Evolutionary conservation across 1,284 basidiomycete species (phyloP).

Genomic region (Ustilago xerochloae): DNA sequence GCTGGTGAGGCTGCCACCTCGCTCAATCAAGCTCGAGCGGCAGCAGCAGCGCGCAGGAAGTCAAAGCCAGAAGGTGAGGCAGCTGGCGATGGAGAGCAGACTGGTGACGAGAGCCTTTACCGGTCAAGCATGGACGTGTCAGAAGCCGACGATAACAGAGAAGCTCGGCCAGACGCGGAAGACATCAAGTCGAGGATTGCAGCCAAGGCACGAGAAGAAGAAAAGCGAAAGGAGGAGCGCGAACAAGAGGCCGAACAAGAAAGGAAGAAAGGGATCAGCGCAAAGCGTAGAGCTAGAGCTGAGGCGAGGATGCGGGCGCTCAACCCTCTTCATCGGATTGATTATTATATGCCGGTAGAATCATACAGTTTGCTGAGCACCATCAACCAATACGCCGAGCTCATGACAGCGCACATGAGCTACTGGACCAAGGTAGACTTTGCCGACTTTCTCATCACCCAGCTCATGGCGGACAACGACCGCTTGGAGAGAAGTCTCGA

Average conservation of each 20-base stretch:
- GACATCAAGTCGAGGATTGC: slow-evolving; percentile 14
- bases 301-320: slow-evolving; percentile 43
- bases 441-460: slow-evolving; percentile 60
- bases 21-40: slow-evolving; percentile 8
- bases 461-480: slow-evolving; percentile 51
- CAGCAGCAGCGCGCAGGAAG: slow-evolving; percentile 9
- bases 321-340: slow-evolving; percentile 45
- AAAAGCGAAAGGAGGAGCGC: slow-evolving; percentile 33
- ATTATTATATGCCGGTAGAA: slow-evolving; percentile 56
- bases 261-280: slow-evolving; percentile 36
- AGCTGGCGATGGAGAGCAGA: slow-evolving; percentile 24
- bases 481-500: slow-evolving; percentile 37
- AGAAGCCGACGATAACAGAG: slow-evolving; percentile 31
- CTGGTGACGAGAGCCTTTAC: slow-evolving; percentile 9
- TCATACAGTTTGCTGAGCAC: slow-evolving; percentile 43
- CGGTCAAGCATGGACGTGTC: slow-evolving; percentile 30
- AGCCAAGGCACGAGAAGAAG: slow-evolving; percentile 26
- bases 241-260: slow-evolving; percentile 24
- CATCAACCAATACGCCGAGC: slow-evolving; percentile 56
- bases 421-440: slow-evolving; percentile 62
- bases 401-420: slow-evolving; percentile 60
- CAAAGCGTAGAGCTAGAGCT: slow-evolving; percentile 30
- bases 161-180: slow-evolving; percentile 14
- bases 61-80: slow-evolving; percentile 8
- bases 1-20: slow-evolving; percentile 26